Conservation (phyloP, 2,329 filamentous ascomycete species). For the Fusarium mexicanum region DNA sequence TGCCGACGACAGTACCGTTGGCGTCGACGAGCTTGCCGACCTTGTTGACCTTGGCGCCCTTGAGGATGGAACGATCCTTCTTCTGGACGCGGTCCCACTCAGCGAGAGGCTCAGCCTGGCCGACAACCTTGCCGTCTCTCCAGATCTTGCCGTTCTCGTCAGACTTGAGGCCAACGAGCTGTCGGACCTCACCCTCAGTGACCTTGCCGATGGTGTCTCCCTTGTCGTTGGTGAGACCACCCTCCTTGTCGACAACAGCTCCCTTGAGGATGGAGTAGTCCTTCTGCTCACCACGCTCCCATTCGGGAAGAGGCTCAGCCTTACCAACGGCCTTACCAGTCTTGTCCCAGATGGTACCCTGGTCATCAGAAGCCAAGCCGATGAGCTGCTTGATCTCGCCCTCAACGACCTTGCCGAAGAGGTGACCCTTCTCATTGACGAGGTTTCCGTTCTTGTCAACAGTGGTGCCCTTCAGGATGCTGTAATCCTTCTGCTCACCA, state of each 20-base stretch:
- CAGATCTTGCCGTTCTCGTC: slow-evolving; percentile 75
- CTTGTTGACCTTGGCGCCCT: slow-evolving; percentile 68
- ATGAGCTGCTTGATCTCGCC: slow-evolving; percentile 73
- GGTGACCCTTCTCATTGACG: slow-evolving; percentile 60
- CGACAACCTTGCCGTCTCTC: slow-evolving; percentile 72
- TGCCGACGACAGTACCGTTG: slow-evolving; percentile 65
- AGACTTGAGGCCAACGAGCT: slow-evolving; percentile 73
- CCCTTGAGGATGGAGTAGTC: slow-evolving; percentile 33
- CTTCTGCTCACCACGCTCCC: slow-evolving; percentile 57
- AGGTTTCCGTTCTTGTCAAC: slow-evolving; percentile 70
- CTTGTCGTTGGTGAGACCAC: slow-evolving; percentile 63
- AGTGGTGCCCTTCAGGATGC: slow-evolving; percentile 55
- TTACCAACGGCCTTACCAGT: slow-evolving; percentile 71
- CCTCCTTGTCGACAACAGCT: slow-evolving; percentile 55
- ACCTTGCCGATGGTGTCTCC: slow-evolving; percentile 68
- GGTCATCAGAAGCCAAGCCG: slow-evolving; percentile 71
- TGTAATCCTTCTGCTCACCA: slow-evolving; percentile 46
- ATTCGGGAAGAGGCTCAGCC: slow-evolving; percentile 69
- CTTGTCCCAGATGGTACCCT: slow-evolving; percentile 74
- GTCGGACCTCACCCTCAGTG: slow-evolving; percentile 68
- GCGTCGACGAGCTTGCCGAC: slow-evolving; percentile 65
- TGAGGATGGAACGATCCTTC: slow-evolving; percentile 56
- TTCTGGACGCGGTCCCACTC: slow-evolving; percentile 59
- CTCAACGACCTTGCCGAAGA: slow-evolving; percentile 71
- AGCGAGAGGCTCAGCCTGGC: slow-evolving; percentile 71